Base-by-base conservation (phyloP, 768 basidiomycete genomes). In the Hydnomerulius pinastri region DNA sequence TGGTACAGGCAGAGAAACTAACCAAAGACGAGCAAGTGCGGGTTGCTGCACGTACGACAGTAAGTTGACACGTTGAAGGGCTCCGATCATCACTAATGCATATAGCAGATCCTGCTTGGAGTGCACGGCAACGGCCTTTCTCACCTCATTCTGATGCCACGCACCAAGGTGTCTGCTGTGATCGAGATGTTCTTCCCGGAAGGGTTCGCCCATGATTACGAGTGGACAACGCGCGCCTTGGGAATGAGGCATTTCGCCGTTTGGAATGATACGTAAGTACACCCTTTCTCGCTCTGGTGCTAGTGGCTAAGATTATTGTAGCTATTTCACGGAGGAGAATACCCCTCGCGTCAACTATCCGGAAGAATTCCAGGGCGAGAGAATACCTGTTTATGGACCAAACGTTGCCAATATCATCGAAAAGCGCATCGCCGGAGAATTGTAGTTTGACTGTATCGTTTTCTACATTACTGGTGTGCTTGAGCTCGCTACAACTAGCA, bases 181-280 rank as follows among this genome's bases (percentile, higher is more conserved):
- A 87, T 94, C 55, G 91, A 94, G 69, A 80, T 94, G 12, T 90
- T 94, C 71, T 87, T 77, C 61, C 90, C 90, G 0, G 74, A 67
- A 3, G 92, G 90, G 0, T 93, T 90, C 63, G 85, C 91, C 23
- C 85, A 87, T 59, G 92, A 93, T 61, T 93, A 93, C 64, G 83
- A 91, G 60, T 94, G 90, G 84, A 92, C 91, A 0, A 65, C 85
- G 4, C 69, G 79, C 28, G 82, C 88, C 0, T 67, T 93, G 10
- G 89, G 89, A 4, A 84, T 90, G 76, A 73, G 67, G 15, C 83
- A 93, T 67, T 87, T 83, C 56, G 86, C 82, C 1, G 74, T 95
- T 27, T 90, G 90, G 90, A 87, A 91, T 56, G 85, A 91, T 68
- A 83, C 80, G 81, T 87, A 63, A 55, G 74, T 78, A 12, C 40